Evolutionary conservation across 441 rosid species (phyloP).

Genomic region (Pelargonium australe): DNA sequence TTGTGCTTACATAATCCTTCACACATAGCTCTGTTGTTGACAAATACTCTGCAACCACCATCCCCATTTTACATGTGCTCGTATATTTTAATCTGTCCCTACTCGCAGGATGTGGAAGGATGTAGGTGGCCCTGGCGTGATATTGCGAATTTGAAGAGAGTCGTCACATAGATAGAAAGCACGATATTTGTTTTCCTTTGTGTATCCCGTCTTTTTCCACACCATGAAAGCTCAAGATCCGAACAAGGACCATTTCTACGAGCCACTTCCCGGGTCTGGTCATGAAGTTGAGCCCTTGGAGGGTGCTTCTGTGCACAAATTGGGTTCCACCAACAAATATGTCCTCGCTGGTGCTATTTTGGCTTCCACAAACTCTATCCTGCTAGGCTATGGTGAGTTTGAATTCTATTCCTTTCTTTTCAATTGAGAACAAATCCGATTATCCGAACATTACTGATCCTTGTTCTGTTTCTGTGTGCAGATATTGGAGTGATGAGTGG

Average conservation of each 20-base stretch:
- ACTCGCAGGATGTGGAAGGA: background rate
- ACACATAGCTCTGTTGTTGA: too few species aligned
- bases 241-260: background rate
- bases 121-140: background rate
- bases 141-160: background rate
- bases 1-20: background rate
- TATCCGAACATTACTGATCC: too few species aligned
- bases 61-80: too few species aligned
- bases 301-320: background rate
- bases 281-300: background rate
- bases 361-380: conserved; percentile 57
- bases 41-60: too few species aligned
- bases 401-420: conserved; percentile 16
- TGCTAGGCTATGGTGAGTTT: conserved; percentile 61
- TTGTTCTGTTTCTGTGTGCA: conserved; percentile 12
- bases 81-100: background rate
- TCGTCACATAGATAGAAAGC: background rate
- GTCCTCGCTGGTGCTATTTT: conserved; percentile 47
- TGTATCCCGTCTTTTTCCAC: background rate
- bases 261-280: background rate
- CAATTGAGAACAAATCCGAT: background rate
- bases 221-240: background rate
- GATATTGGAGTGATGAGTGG: conserved; percentile 79
- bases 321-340: conserved; percentile 30
- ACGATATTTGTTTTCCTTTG: too few species aligned